A percentile compares a stretch with the other conserved stretches of the same genome.
These are phyloP conservation scores for Candida glucosophila DNA, from an alignment of 1,139 yeast genomes.

Conservation along the genomic window DNA sequence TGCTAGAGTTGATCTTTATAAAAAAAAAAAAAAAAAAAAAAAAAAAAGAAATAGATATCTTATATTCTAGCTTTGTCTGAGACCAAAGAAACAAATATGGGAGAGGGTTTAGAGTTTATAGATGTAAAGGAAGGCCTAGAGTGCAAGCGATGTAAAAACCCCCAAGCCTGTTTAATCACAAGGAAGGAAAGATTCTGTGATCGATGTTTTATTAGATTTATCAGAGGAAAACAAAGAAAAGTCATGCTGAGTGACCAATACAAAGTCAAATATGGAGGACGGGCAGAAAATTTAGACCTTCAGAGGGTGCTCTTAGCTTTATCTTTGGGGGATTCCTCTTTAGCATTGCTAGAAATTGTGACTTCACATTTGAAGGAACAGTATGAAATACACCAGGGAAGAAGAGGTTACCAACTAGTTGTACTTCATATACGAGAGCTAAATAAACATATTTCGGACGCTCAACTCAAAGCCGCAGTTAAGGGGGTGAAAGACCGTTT, in stretches of 20 bases:
- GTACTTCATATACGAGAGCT: conserved; percentile 45
- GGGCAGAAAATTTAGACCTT: conserved; percentile 17
- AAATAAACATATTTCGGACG: conserved; percentile 10
- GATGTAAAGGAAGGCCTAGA: conserved; percentile 5
- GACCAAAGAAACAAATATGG: no score
- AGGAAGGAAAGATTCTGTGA: conserved; percentile 68
- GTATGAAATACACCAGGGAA: conserved; percentile 46
- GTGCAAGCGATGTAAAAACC: conserved; percentile 47
- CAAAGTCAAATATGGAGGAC: conserved; percentile 52
- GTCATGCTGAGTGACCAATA: conserved; percentile 62
- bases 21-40: conserved; percentile 1
- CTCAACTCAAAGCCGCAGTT: conserved; percentile 10
- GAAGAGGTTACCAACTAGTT: conserved; percentile 57
- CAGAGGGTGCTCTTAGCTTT: conserved; percentile 50
- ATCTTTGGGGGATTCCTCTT: conserved; percentile 59
- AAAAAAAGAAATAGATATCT: neutral
- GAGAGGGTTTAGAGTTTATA: conserved; percentile 13
- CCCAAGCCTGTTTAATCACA: conserved; percentile 39
- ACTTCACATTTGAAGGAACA: conserved; percentile 58
- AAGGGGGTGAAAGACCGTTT: conserved; percentile 14
- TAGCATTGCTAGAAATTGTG: conserved; percentile 61
- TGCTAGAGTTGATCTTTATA: no score
- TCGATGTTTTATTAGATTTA: conserved; percentile 62
- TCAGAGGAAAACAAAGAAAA: conserved; percentile 73
- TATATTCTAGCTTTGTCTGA: no score